Base-by-base conservation (phyloP, 164 flowering plant genomes). In the Hamamelis virginiana region DNA sequence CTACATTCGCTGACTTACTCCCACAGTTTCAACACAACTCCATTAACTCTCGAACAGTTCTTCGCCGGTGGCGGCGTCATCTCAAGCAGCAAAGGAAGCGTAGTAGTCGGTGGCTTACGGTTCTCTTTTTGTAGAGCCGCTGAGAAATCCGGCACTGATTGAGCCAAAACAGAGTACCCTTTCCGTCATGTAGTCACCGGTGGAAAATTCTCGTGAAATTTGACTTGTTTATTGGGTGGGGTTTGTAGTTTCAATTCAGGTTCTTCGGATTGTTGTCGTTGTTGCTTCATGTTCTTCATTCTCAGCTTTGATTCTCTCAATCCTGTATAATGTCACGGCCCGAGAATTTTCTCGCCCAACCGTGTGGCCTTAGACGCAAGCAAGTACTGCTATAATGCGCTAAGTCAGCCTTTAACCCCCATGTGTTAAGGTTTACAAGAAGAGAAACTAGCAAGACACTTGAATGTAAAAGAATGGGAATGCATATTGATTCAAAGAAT, bases 81-180 rank as follows among this genome's bases (percentile, higher is more conserved):
- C 66, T 86, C 86, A 50, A 69, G 14, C 73, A 66, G 0, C 22
- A 78, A 13, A 9, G 71, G 64, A 9, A 71, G 43, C 12, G 22
- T 64, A 13, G 22, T 18, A 38, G 65, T 4, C 21, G 93, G n/a
- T n/a, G n/a, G 95, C 75, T 75, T 88, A 60, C 92, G 74, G 23
- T 92, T 92, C 78, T 92, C 97, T 56, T 92, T 92, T 72, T 92
- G 71, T 76, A 88, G 22, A 8, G 65, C 78, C 0, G 88, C 68
- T 1, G 93, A 85, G 62, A 91, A 87, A 65, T 89, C 93, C 46
- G 97, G 95, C 73, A 92, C 97, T 0, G 96, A 92, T 25, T 79
- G 92, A 16, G 91, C 83, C 63, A 92, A 72, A 65, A 77, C 52
- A 22, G 87, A 82, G 41, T 74, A 46, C 66, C 71, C 73, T 41